Percentiles rank a stretch among this genome's conserved stretches.
These are phyloP conservation scores for Gorgonomyces haynaldii DNA, from an alignment of 192 early-diverging fungal species.

Conservation along the genomic window DNA sequence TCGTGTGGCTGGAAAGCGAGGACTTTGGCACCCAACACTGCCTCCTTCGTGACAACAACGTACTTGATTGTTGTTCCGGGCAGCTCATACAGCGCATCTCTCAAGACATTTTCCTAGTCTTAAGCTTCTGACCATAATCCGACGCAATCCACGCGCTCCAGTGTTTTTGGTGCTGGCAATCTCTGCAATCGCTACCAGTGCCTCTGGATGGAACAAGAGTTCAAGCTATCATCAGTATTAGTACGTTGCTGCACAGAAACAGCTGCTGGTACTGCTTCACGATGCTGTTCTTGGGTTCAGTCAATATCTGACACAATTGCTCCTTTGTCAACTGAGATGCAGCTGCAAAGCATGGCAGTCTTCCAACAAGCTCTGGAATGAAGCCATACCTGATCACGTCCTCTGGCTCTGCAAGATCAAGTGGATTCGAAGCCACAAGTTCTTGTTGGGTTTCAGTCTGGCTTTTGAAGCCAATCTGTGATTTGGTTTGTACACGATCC, in stretches of 20 bases:
- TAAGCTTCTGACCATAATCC: conserved; percentile 54
- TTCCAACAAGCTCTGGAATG: conserved; percentile 79
- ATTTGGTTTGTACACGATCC: conserved; percentile 61
- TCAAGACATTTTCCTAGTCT: conserved; percentile 54
- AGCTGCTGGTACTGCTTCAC: conserved; percentile 70
- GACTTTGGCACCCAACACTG: background rate
- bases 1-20: background rate
- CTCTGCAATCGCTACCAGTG: conserved; percentile 59
- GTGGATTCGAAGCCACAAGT: conserved; percentile 21
- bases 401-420: conserved; percentile 57
- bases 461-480: conserved; percentile 71
- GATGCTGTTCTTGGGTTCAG: conserved; percentile 72
- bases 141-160: conserved; percentile 71
- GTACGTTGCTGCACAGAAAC: conserved; percentile 51
- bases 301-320: conserved; percentile 61
- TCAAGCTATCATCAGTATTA: conserved; percentile 25
- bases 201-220: conserved; percentile 57
- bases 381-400: conserved; percentile 78
- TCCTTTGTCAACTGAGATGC: conserved; percentile 55
- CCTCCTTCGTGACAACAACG: background rate
- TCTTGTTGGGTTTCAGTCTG: conserved; percentile 10
- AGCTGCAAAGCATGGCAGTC: conserved; percentile 74
- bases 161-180: conserved; percentile 71
- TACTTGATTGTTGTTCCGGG: conserved; percentile 17
- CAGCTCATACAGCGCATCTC: conserved; percentile 72